Base-by-base conservation (phyloP, 1,284 basidiomycete species). In the Pyrrhoderma noxium region DNA sequence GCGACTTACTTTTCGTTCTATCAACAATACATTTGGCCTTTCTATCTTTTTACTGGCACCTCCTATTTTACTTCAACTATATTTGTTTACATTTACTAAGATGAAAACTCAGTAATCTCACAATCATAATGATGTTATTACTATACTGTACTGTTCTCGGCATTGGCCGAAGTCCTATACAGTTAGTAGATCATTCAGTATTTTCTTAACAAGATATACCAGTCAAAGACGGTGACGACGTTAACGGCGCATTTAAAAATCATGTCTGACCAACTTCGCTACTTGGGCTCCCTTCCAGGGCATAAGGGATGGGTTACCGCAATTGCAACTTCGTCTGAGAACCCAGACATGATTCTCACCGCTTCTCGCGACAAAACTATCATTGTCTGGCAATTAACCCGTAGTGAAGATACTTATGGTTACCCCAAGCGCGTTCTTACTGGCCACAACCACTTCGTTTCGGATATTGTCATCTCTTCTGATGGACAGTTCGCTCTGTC, bases 381-480 rank as follows among this genome's bases (percentile, higher is more conserved):
- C 79, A 98, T 99, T 67, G 93, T 98, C 69, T 99, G 96, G 96
- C 89, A 94, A 70, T 79, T 99, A 65, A 95, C 93, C 61, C 92
- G 96, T 60, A n/a, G 38, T 22, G 95, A 99, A 58, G 82, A 87
- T 66, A 75, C 82, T 51, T 94, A 93, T 69, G 93, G 93, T 53
- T 94, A 86, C 77, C 93, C 94, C 59, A 99, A 98, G 79, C 87
- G 89, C 66, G 92, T 98, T 68, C 86, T 99, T 59, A 89, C 93
- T 71, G 96, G 96, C 60, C 96, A 99, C 82, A 98, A 98, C 78
- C 94, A 98, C 80, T 99, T 99, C 68, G 96, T 99, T 59, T 99
- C 96, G 50, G 96, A 99, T 72, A 91, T 99, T 62, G 94, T 96
- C 65, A 92, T 96, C 70, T 95, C 93, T 57, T 97, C 93, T 59